phyloP scores from a whole-genome alignment of 2,329 filamentous ascomycete genomes.

The Claviceps spartinae region DNA sequence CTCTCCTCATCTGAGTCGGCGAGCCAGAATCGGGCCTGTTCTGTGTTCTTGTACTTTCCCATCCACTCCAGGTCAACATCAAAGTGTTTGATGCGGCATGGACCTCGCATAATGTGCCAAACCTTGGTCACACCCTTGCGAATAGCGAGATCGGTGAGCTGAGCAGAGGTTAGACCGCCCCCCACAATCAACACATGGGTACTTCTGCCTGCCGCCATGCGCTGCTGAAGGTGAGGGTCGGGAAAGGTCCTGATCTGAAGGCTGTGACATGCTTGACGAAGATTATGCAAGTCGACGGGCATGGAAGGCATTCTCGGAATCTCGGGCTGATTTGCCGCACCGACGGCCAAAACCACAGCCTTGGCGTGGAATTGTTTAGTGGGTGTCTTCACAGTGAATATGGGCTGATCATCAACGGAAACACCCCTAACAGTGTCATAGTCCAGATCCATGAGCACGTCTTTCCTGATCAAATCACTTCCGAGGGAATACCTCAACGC shows the following conservation, averaged over 20 bases:
- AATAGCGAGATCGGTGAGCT: constrained; percentile 55
- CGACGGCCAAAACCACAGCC: constrained; percentile 56
- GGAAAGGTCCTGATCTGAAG: constrained; percentile 50
- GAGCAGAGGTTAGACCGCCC: constrained; percentile 64
- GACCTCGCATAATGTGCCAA: constrained; percentile 53
- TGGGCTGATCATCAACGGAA: constrained; percentile 32
- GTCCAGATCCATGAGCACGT: constrained; percentile 45
- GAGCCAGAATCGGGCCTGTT: constrained; percentile 65
- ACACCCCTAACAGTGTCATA: constrained; percentile 36
- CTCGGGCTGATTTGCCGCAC: constrained; percentile 48
- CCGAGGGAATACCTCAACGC: constrained; percentile 36
- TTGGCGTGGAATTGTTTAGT: constrained; percentile 41
- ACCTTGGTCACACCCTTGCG: constrained; percentile 52
- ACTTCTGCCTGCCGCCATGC: constrained; percentile 33
- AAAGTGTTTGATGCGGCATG: constrained; percentile 55
- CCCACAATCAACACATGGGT: constrained; percentile 60
- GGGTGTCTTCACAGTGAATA: constrained; percentile 53
- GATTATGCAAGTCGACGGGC: constrained; percentile 6
- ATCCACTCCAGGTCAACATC: constrained; percentile 69
- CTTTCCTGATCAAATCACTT: constrained; percentile 42
- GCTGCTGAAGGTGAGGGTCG: constrained; percentile 33
- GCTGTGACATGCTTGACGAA: constrained; percentile 44
- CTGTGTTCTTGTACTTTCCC: constrained; percentile 66
- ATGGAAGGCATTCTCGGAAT: constrained; percentile 28
- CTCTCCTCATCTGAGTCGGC: constrained; percentile 59